phyloP scores from a whole-genome alignment of 208 protist species.

The Plasmodiophora brassicae region DNA sequence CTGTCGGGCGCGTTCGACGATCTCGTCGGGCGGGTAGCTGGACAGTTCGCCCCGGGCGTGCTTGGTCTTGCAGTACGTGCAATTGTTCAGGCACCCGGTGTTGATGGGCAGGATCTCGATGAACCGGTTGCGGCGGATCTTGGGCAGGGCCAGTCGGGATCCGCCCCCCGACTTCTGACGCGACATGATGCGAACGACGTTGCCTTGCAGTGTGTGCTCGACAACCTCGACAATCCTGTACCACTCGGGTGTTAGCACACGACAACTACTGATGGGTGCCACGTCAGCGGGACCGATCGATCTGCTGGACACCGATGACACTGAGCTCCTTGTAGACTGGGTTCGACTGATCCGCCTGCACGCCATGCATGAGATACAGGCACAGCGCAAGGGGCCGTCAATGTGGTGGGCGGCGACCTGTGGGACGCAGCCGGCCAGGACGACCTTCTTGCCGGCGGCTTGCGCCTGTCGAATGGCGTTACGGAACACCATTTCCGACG shows the following conservation, averaged over 20 bases:
- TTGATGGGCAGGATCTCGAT: conserved; percentile 78
- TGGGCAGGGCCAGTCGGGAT: conserved; percentile 67
- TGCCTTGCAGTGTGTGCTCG: conserved; percentile 65
- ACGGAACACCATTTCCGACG: not conserved
- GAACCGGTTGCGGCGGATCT: conserved; percentile 69
- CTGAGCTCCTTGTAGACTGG: not conserved
- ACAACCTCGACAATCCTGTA: conserved; percentile 69
- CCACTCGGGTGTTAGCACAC: too few relatives aligned
- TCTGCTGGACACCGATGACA: conserved; percentile 63
- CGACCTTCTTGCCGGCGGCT: not conserved
- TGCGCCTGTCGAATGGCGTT: not conserved
- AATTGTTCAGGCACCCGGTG: conserved; percentile 72
- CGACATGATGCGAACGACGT: conserved; percentile 62
- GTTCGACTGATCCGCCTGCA: not conserved
- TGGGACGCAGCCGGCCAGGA: not conserved
- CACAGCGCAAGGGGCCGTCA: too few relatives aligned
- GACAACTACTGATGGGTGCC: not conserved
- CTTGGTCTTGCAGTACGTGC: conserved; percentile 83
- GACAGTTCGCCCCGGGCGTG: conserved; percentile 70
- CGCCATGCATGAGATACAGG: too few relatives aligned
- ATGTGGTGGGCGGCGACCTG: too few relatives aligned
- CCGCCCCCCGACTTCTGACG: not conserved
- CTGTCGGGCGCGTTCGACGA: conserved; percentile 42
- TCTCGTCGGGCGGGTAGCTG: conserved; percentile 61
- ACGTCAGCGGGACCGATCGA: conserved; percentile 34